A percentile compares a stretch with the other conserved stretches of the same genome.
Evolutionary conservation across 2,329 filamentous ascomycete genomes (phyloP).

Genomic region (Pyrenochaeta sp.): DNA sequence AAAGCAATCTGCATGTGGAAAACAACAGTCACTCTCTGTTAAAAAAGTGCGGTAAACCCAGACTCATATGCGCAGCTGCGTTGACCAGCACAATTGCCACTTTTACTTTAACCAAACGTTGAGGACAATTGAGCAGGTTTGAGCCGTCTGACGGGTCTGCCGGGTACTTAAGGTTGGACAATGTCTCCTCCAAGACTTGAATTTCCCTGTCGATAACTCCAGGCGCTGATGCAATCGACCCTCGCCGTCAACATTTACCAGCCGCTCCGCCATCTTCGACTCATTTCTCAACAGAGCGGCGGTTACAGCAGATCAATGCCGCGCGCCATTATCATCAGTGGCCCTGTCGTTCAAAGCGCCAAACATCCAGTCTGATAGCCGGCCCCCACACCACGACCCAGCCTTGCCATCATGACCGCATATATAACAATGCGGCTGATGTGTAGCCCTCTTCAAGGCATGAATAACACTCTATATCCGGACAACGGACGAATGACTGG

Average conservation of each 20-base stretch:
- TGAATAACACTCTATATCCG: background rate
- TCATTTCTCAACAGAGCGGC: background rate
- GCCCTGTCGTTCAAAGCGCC: background rate
- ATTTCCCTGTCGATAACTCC: background rate
- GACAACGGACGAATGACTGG: background rate
- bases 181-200: background rate
- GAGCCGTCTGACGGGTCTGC: background rate
- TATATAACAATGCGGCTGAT: background rate
- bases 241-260: background rate
- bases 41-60: background rate
- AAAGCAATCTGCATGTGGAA: too few relatives aligned
- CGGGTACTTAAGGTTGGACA: background rate
- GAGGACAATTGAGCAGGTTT: constrained; percentile 2
- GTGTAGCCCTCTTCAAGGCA: background rate
- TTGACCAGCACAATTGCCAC: background rate
- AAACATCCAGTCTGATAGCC: background rate
- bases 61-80: background rate
- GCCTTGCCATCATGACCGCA: background rate
- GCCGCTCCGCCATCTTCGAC: background rate
- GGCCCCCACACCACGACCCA: background rate
- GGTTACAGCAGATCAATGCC: background rate
- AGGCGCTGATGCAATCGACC: background rate
- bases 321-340: background rate
- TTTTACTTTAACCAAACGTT: background rate
- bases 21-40: too few relatives aligned